phyloP scores from a whole-genome alignment of 208 protist genomes.

The Phytomonas sp. region DNA sequence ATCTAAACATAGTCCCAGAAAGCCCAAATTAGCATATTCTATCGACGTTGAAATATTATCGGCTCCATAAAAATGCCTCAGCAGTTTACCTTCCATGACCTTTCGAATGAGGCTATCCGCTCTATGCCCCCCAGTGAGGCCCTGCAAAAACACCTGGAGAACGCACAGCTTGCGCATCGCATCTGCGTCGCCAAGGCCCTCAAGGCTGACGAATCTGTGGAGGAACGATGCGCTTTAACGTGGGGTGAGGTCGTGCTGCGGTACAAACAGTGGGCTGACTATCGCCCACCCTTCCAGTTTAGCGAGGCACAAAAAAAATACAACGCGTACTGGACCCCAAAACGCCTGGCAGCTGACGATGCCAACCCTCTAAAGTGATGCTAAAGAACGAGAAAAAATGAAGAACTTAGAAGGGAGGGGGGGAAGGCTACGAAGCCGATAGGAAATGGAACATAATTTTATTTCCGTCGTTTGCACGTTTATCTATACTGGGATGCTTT shows the following conservation, averaged over 20 bases:
- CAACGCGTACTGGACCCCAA: constrained; percentile 85
- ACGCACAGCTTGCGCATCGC: constrained; percentile 83
- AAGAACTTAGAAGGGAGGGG: no score
- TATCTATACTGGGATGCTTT: not conserved
- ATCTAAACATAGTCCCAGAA: no score
- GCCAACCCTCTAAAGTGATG: no score
- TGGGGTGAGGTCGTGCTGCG: constrained; percentile 86
- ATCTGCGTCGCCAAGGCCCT: constrained; percentile 82
- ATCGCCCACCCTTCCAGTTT: constrained; percentile 80
- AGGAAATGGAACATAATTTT: not conserved
- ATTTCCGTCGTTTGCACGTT: constrained; percentile 1
- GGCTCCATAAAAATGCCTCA: constrained; percentile 30
- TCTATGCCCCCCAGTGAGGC: constrained; percentile 77
- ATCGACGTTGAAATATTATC: not conserved
- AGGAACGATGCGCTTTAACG: constrained; percentile 83
- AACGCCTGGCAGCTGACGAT: constrained; percentile 61
- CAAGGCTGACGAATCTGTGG: constrained; percentile 50
- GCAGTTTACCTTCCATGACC: constrained; percentile 64
- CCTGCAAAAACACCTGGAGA: constrained; percentile 80
- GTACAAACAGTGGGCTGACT: constrained; percentile 81
- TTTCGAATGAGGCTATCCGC: constrained; percentile 64
- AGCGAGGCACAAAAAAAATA: constrained; percentile 56
- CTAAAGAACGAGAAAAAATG: no score
- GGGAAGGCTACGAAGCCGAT: not conserved
- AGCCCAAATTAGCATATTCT: not conserved